Base-by-base conservation (phyloP, 352 stramenopile species). In the Globisporangium solare region DNA sequence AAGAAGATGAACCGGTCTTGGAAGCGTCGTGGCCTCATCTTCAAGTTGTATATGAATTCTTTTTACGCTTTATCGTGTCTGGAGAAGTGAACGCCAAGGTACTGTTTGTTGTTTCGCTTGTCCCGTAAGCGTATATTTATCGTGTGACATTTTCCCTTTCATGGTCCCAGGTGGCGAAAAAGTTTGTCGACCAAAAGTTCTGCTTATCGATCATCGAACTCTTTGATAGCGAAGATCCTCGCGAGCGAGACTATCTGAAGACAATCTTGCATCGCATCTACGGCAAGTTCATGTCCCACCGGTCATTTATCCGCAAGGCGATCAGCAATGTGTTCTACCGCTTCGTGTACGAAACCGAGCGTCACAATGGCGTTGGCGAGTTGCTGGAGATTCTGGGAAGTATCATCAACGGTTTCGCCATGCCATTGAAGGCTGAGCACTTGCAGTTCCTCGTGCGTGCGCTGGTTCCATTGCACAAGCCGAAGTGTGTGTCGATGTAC, bases 341-440 rank as follows among this genome's bases (percentile, higher is more conserved):
- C 31, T 99, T 99, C 67, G 92, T 99, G n/a, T 99, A 99, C 73
- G 97, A 99, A 71, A 98, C 94, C 24, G 92, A 98, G 70, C 74
- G 89, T 37, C 91, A 98, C 76, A 96, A 97, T 48, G 92, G 97
- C 46, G 94, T 99, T 57, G 96, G 92, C 24, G 97, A 99, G 68
- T 74, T 99, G 45, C 83, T 99, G 22, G 97, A 99, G 77, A 99
- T 99, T 68, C 68, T 99, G 10, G 79, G 81, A 24, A 89, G 79
- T 60, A 99, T 99, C 71, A 99, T 99, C 63, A 99, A 99, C 71
- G 97, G 97, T 2, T 99, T 99, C 72, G 97, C 97, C 17, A 97
- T 99, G 75, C 97, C 97, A n/a, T 77, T 99, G 31, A 99, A 99
- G 63, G 86, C 94, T 35, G 97, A 99, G 70, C 97, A 99, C 74